These are phyloP conservation scores for Reticulascus tulasneorum DNA, from an alignment of 2,329 filamentous ascomycete genomes.

Conservation along the genomic window DNA sequence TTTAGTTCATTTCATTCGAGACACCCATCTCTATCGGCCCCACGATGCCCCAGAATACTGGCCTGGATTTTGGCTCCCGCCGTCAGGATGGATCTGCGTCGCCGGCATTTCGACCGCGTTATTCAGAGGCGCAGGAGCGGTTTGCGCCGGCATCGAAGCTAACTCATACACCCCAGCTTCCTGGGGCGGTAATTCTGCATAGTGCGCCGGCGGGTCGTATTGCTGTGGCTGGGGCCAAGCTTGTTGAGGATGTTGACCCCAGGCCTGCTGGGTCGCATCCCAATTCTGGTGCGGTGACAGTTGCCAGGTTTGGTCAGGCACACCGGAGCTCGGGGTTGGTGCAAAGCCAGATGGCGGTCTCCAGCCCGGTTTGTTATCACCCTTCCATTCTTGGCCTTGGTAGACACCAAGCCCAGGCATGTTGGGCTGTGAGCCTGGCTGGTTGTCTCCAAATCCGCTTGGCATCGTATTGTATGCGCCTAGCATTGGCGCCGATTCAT, in stretches of 20 bases:
- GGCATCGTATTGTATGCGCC: constrained; percentile 7
- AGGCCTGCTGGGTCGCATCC: constrained; percentile 2
- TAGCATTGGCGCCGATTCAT: constrained; percentile 14
- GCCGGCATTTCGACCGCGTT: constrained; percentile 15
- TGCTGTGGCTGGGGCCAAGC: background rate
- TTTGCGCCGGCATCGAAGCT: constrained; percentile 8
- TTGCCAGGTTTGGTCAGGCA: constrained; percentile 6
- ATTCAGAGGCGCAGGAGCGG: background rate
- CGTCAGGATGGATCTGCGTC: constrained; percentile 5
- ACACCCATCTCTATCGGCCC: no score
- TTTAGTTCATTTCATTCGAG: no score
- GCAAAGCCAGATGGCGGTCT: constrained; percentile 3
- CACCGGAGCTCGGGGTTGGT: constrained; percentile 1
- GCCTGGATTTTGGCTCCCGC: no score
- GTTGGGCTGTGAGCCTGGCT: constrained; percentile 3
- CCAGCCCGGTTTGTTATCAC: constrained; percentile 5
- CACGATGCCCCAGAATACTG: no score
- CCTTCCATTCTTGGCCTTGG: constrained; percentile 1
- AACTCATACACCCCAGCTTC: constrained; percentile 13
- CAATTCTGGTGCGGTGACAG: constrained; percentile 3
- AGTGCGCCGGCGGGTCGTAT: background rate
- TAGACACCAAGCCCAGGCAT: constrained; percentile 1
- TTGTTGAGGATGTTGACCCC: constrained; percentile 9
- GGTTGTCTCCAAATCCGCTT: constrained; percentile 2
- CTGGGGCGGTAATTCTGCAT: background rate